Evolutionary conservation across 2,329 filamentous ascomycete species (phyloP).

Genomic region (Trichophyton rubrum): DNA sequence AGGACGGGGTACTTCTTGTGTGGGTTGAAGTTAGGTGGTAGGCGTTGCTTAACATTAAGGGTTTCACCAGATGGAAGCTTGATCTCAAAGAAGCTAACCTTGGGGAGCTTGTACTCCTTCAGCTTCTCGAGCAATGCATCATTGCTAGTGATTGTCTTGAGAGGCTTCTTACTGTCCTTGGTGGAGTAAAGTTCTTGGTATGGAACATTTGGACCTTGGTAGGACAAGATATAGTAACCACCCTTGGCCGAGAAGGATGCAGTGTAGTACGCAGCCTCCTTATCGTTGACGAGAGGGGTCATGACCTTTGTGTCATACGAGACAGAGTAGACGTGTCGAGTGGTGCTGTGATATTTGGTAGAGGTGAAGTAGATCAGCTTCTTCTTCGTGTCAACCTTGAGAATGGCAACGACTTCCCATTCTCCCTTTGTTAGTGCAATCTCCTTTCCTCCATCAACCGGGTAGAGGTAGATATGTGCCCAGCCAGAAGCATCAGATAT

Average conservation of each 20-base stretch:
- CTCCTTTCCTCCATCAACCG: conserved; percentile 43
- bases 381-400: conserved; percentile 46
- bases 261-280: conserved; percentile 45
- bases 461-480: conserved; percentile 54
- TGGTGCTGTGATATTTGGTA: conserved; percentile 53
- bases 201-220: conserved; percentile 53
- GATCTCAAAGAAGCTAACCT: conserved; percentile 52
- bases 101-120: conserved; percentile 49
- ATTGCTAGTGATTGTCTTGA: conserved; percentile 51
- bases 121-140: conserved; percentile 44
- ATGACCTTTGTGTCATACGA: conserved; percentile 42
- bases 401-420: conserved; percentile 51
- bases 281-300: conserved; percentile 50
- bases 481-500: conserved; percentile 53
- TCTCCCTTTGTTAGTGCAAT: conserved; percentile 50
- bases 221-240: conserved; percentile 54
- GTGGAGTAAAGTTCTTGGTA: conserved; percentile 55
- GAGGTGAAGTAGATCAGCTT: conserved; percentile 53
- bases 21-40: conserved; percentile 52
- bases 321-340: conserved; percentile 56
- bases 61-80: conserved; percentile 48
- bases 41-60: conserved; percentile 52
- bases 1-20: conserved; percentile 53
- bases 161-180: conserved; percentile 39
- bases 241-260: conserved; percentile 53